phyloP scores from a whole-genome alignment of 805 yeast genomes.

The Metschnikowia reukaufii region DNA sequence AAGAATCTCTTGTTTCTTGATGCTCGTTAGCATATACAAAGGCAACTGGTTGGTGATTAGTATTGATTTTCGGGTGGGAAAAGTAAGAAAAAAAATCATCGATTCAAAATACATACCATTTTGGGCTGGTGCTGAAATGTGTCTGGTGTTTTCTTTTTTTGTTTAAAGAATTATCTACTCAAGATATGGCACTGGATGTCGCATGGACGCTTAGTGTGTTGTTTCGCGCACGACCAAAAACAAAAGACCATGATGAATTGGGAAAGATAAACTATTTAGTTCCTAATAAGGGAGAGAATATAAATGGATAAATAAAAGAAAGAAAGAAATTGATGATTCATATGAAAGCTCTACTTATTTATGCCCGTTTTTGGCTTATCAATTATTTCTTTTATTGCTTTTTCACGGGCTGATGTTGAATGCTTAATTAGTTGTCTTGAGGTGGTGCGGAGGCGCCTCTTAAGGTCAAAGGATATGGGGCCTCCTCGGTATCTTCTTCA shows the following conservation, averaged over 20 bases:
- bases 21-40: conserved; percentile 82
- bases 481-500: conserved; percentile 35
- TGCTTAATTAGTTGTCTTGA: conserved; percentile 18
- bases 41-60: conserved; percentile 62
- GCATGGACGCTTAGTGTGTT: conserved; percentile 1
- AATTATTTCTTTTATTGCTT: too few relatives aligned
- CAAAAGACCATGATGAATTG: too few relatives aligned
- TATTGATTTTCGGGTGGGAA: not conserved
- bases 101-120: conserved; percentile 19
- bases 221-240: conserved; percentile 5
- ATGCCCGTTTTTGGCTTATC: too few relatives aligned
- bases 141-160: not conserved
- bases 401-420: not conserved
- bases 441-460: conserved; percentile 51
- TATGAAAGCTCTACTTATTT: too few relatives aligned
- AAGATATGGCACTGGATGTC: not conserved
- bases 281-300: too few relatives aligned
- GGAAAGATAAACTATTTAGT: too few relatives aligned
- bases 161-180: not conserved
- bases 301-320: too few relatives aligned
- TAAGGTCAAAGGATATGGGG: conserved; percentile 46
- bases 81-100: not conserved
- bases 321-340: too few relatives aligned
- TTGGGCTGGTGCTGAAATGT: too few relatives aligned
- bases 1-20: conserved; percentile 82